These are phyloP conservation scores for Mycena amicta DNA, from an alignment of 768 basidiomycete species.

Conservation along the genomic window DNA sequence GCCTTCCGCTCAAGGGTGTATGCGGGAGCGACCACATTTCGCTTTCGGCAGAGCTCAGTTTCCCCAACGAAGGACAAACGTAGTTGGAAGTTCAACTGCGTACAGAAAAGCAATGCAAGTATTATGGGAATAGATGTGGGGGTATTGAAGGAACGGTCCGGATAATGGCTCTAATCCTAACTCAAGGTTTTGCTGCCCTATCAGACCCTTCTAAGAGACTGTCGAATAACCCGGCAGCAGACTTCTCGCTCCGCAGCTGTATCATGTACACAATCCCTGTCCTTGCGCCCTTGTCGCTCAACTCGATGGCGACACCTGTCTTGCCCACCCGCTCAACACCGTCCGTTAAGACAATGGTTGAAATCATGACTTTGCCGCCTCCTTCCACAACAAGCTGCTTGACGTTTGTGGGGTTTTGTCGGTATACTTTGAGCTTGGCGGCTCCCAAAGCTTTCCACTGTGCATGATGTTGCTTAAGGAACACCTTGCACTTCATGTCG, in stretches of 20 bases:
- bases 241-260: constrained; percentile 86
- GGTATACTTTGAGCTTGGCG: constrained; percentile 85
- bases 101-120: constrained; percentile 23
- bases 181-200: constrained; percentile 41
- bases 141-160: constrained; percentile 14
- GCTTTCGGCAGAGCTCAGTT: constrained; percentile 64
- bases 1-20: constrained; percentile 77
- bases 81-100: constrained; percentile 1
- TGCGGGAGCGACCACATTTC: constrained; percentile 89
- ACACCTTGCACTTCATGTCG: constrained; percentile 98
- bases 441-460: constrained; percentile 96
- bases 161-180: constrained; percentile 17
- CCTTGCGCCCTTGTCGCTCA: constrained; percentile 88
- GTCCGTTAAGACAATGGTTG: constrained; percentile 93
- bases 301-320: constrained; percentile 95
- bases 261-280: constrained; percentile 98
- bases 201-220: constrained; percentile 87
- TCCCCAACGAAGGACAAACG: constrained; percentile 24
- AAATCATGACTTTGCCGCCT: constrained; percentile 82
- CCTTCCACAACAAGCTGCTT: constrained; percentile 97
- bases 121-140: constrained; percentile 21
- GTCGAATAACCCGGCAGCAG: constrained; percentile 83
- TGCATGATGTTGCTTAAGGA: constrained; percentile 92
- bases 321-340: constrained; percentile 99
- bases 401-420: constrained; percentile 80